Base-by-base conservation (phyloP, 1,284 basidiomycete species). In the Fistulina hepatica region DNA sequence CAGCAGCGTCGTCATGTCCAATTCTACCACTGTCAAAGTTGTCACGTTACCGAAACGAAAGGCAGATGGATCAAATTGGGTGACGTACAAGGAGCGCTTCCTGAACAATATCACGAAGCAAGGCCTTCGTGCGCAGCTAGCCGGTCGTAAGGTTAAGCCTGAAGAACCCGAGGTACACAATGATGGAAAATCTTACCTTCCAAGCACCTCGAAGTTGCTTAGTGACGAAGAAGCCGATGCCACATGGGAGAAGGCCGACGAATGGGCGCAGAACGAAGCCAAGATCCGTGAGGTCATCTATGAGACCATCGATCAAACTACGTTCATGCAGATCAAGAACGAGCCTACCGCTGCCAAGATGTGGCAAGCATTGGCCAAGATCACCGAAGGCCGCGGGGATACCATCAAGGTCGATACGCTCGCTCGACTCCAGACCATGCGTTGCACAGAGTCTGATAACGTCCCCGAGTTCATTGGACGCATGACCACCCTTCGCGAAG, bases 211-310 rank as follows among this genome's bases (percentile, higher is more conserved):
- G n/a, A n/a, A n/a, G n/a, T n/a, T n/a, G n/a, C n/a, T n/a, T n/a
- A n/a, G n/a, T n/a, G n/a, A n/a, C n/a, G n/a, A n/a, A n/a, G n/a
- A n/a, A n/a, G n/a, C n/a, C n/a, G n/a, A n/a, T n/a, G n/a, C n/a
- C n/a, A n/a, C n/a, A n/a, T n/a, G n/a, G 30, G 42, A 43, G 10
- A 36, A 40, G 8, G 2, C 52, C 4, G 51, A 56, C 21, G 41
- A 45, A 5, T 59, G 48, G 33, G 25, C 46, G n/a, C 41, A 49
- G 33, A 48, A 51, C 33, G 40, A 57, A 33, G 51, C 49, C 1
- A 39, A 44, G 25, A 48, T 52, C 35, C 42, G 40, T 2, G 41
- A 55, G 22, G 39, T 55, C 34, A 49, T 58, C 42, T 52, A 55
- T 35, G 33, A 47, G 16, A 51, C 48, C 3, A 39, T 55, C n/a